Evolutionary conservation across 192 early-diverging fungal species (phyloP), one percentile per base, ranked within the genome.

Genomic region (Gamsiella multidivaricata): DNA sequence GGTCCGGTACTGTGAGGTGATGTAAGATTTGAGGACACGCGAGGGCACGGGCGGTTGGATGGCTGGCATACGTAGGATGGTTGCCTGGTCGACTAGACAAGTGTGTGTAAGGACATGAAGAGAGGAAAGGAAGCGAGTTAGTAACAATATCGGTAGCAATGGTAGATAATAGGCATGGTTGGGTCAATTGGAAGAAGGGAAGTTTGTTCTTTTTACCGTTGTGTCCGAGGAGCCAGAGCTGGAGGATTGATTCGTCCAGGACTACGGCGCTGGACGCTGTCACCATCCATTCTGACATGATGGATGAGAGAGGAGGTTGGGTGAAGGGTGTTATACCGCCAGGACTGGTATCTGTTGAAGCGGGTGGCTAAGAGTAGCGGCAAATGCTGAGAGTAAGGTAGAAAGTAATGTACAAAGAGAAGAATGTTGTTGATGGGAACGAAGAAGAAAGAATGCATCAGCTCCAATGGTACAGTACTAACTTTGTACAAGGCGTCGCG

Each of bases 201-300:
- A 5, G 37, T 14, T 26, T 28, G 46, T 10, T 36, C 11, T 25
- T 12, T 41, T 37, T 65, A 70, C 69, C 78, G 50, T 50, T 70
- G 32, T 71, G 68, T n/a, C 79, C 79, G 5, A 71, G 53, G 20
- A 71, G 20, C 79, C 79, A 80, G 11, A 70, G 64, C 37, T 67
- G 65, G 10, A 80, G 55, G 18, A 80, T 71, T 41, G 79, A 73
- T 49, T 71, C 62, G 56, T 80, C 79, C 39, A 80, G 61, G 17
- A 80, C 69, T n/a, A 80, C 62, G 33, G 69, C 69, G 29, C 70
- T 80, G 28, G 79, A 80, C 3, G 69, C 46, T 25, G 69, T 72
- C 10, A 71, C 79, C 62, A 71, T 80, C 61, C 69, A 80, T 56
- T 80, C 79, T 25, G 68, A 59, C 79, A 80, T 80, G 52, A 60